These are phyloP conservation scores for Capsicum chinense DNA, from an alignment of 257 asterid genomes.

Conservation along the genomic window DNA sequence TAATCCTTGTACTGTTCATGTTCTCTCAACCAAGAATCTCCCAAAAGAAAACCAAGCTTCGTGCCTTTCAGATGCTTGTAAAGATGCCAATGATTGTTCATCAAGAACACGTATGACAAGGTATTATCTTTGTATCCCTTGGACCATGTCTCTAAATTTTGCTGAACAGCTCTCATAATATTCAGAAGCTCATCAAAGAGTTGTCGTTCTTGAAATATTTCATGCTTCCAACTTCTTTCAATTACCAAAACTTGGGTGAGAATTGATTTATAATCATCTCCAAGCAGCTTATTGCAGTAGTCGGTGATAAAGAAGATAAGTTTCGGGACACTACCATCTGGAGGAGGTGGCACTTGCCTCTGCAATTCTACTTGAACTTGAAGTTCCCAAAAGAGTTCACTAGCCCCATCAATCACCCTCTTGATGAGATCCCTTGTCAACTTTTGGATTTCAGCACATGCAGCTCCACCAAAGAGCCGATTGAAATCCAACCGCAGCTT, in stretches of 20 bases:
- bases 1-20: constrained; percentile 65
- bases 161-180: constrained; percentile 66
- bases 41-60: constrained; percentile 66
- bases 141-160: constrained; percentile 81
- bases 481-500: constrained; percentile 88
- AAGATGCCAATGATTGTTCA: constrained; percentile 87
- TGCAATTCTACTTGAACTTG: constrained; percentile 86
- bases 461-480: constrained; percentile 82
- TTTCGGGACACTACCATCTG: constrained; percentile 79
- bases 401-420: constrained; percentile 79
- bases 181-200: constrained; percentile 63
- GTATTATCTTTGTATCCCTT: constrained; percentile 61
- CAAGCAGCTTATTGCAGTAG: constrained; percentile 84
- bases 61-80: constrained; percentile 71
- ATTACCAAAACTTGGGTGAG: constrained; percentile 80
- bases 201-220: constrained; percentile 68
- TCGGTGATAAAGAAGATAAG: constrained; percentile 77
- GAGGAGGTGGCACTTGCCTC: constrained; percentile 76
- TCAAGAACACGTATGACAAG: constrained; percentile 63
- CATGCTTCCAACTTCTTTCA: constrained; percentile 86
- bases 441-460: constrained; percentile 82
- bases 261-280: constrained; percentile 75
- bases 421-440: constrained; percentile 79
- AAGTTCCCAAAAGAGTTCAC: constrained; percentile 93
- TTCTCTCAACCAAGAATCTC: constrained; percentile 71